These are phyloP conservation scores for Dothideomycetes sp. DNA, from an alignment of 2,329 filamentous ascomycete species.

Conservation along the genomic window DNA sequence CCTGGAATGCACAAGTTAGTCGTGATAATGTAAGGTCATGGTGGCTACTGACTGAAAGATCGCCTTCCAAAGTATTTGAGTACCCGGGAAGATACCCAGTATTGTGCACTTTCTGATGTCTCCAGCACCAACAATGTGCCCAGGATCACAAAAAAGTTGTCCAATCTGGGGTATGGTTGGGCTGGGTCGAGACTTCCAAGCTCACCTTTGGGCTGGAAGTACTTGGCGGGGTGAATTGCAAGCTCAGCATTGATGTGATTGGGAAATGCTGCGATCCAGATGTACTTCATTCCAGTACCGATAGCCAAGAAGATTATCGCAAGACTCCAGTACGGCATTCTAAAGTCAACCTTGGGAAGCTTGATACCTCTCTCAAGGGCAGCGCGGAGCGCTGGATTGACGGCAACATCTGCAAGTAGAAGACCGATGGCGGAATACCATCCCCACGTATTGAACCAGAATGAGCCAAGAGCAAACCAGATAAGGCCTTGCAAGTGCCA, in stretches of 20 bases:
- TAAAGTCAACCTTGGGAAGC: constrained; percentile 11
- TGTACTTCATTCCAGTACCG: constrained; percentile 30
- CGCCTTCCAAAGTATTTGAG: constrained; percentile 29
- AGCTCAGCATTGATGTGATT: constrained; percentile 26
- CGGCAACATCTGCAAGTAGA: constrained; percentile 27
- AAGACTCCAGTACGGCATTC: constrained; percentile 21
- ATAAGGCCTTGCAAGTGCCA: constrained; percentile 29
- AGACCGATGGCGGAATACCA: constrained; percentile 35
- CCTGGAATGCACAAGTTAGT: constrained; percentile 10
- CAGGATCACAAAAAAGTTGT: constrained; percentile 33
- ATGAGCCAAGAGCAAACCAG: constrained; percentile 32
- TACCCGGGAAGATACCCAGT: constrained; percentile 22
- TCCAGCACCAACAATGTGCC: constrained; percentile 32
- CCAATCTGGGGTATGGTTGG: constrained; percentile 28
- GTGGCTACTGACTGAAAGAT: constrained; percentile 30
- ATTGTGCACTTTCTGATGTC: constrained; percentile 25
- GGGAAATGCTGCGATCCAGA: constrained; percentile 31
- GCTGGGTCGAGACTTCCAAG: constrained; percentile 21
- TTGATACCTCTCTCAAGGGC: constrained; percentile 14
- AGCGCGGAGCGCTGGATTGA: constrained; percentile 29
- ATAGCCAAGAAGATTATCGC: constrained; percentile 21
- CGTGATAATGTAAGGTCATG: not conserved
- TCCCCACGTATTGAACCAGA: constrained; percentile 37
- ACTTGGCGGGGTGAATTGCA: constrained; percentile 30
- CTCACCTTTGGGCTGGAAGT: constrained; percentile 20